Base-by-base conservation (phyloP, 2,329 filamentous ascomycete genomes). In the Monosporascus cannonballus region DNA sequence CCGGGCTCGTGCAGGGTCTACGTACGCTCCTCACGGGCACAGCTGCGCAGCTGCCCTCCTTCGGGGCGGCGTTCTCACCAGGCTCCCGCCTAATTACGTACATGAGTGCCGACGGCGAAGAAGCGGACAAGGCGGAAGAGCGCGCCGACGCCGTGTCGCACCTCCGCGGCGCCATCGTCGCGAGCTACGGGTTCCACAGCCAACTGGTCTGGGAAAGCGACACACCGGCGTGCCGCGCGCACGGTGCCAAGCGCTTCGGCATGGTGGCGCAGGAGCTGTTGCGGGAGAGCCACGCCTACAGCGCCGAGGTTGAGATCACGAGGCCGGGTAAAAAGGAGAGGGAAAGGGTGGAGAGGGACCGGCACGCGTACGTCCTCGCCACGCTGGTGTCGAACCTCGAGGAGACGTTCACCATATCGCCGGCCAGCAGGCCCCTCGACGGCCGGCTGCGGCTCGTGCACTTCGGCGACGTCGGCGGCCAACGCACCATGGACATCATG, bases 161-260 rank as follows among this genome's bases (percentile, higher is more conserved):
- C 46, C 73, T 87, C 24, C 80, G 87, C 62, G 92, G 90, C 25
- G 87, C 87, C 24, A 90, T 96, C 22, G 92, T 97, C 2, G 86
- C 86, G 45, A 94, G 88, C 68, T 96, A 95, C 80, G 93, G 89
- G 20, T 84, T 97, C 64, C 93, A 97, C 65, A 89, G 92, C 30
- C 85, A 86, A 42, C 78, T 97, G 3, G 90, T 97, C 22, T 91
- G 89, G 61, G 91, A 96, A 72, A 94, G 89, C 69, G 93, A 97
- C 69, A 95, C 92, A 0, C 75, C 81, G 0, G 86, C 84, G 58
- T 93, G 93, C 69, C 86, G 93, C 56, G 81, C 83, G 59, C 85
- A 87, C 63, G 93, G 93, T 14, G 76, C 78, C 34, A 82, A 87
- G 65, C 80, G 93, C 20, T 97, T 97, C 71, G 80, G 85, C 52